These are phyloP conservation scores for Musa troglodytarum DNA, from an alignment of 176 grass and related monocot genomes.

Conservation along the genomic window DNA sequence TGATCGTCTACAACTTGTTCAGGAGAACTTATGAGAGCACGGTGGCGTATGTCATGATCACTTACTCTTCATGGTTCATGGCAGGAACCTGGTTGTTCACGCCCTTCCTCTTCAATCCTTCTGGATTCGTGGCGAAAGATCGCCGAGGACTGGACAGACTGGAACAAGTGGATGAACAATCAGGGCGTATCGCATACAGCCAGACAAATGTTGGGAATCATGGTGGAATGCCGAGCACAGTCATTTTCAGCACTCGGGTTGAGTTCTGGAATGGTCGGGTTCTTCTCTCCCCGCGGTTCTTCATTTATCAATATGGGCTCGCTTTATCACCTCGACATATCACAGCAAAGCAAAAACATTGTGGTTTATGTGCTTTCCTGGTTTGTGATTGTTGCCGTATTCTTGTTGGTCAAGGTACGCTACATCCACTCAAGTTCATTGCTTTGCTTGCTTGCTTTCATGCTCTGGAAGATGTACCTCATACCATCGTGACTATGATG, in stretches of 20 bases:
- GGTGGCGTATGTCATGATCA: slow-evolving; percentile 67
- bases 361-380: slow-evolving; percentile 85
- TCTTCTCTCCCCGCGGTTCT: slow-evolving; percentile 68
- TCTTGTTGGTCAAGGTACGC: slow-evolving; percentile 81
- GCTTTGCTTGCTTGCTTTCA: background rate
- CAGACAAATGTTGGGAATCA: slow-evolving; percentile 94
- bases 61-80: slow-evolving; percentile 96
- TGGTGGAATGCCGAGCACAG: slow-evolving; percentile 91
- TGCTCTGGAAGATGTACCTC: background rate
- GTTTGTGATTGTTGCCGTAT: slow-evolving; percentile 74
- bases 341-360: slow-evolving; percentile 78
- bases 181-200: slow-evolving; percentile 69
- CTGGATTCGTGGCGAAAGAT: slow-evolving; percentile 91
- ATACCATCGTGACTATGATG: slow-evolving; percentile 17
- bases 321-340: slow-evolving; percentile 95
- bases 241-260: slow-evolving; percentile 66
- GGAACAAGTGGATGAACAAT: slow-evolving; percentile 91
- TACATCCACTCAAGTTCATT: slow-evolving; percentile 11
- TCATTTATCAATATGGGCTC: slow-evolving; percentile 94
- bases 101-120: slow-evolving; percentile 92
- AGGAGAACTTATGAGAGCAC: slow-evolving; percentile 54
- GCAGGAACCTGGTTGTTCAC: slow-evolving; percentile 78
- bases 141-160: slow-evolving; percentile 81
- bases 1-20: slow-evolving; percentile 80
- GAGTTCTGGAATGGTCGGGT: slow-evolving; percentile 72